phyloP scores from a whole-genome alignment of 305 asterid species.

The Rubia balearica region DNA sequence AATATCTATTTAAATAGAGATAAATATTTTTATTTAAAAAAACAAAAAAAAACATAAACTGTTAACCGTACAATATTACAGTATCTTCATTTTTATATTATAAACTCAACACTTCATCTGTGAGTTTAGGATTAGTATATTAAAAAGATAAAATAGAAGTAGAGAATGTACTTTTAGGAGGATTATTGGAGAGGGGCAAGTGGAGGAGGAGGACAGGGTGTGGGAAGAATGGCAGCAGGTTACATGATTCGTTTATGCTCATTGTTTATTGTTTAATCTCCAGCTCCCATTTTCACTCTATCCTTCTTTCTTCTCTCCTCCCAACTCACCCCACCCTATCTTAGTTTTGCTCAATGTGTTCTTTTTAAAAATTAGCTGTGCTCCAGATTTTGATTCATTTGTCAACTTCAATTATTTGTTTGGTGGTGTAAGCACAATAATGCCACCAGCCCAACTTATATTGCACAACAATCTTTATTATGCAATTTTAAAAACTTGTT shows the following conservation, averaged over 20 bases:
- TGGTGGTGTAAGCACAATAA: neutral
- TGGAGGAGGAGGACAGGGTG: conserved; percentile 24
- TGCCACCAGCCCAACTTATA: too few species aligned
- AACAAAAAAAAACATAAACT: too few species aligned
- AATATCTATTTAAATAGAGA: too few species aligned
- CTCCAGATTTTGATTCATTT: neutral
- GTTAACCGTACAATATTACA: too few species aligned
- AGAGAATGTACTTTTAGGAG: neutral
- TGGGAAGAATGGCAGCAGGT: conserved; percentile 27
- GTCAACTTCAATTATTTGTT: neutral
- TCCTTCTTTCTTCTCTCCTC: neutral
- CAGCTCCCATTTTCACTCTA: conserved; percentile 22
- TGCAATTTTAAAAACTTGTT: too few species aligned
- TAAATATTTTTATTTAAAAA: too few species aligned
- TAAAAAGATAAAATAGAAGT: too few species aligned
- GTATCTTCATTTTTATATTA: too few species aligned
- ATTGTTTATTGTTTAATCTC: conserved; percentile 9
- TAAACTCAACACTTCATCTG: too few species aligned
- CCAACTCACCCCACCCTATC: conserved; percentile 3
- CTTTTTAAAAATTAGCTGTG: neutral
- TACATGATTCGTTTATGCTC: conserved; percentile 28
- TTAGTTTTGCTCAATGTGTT: neutral
- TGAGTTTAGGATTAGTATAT: too few species aligned
- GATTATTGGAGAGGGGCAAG: neutral
- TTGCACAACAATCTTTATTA: too few species aligned